Evolutionary conservation across 345 rosid species (phyloP).

Genomic region (Salix brachista): DNA sequence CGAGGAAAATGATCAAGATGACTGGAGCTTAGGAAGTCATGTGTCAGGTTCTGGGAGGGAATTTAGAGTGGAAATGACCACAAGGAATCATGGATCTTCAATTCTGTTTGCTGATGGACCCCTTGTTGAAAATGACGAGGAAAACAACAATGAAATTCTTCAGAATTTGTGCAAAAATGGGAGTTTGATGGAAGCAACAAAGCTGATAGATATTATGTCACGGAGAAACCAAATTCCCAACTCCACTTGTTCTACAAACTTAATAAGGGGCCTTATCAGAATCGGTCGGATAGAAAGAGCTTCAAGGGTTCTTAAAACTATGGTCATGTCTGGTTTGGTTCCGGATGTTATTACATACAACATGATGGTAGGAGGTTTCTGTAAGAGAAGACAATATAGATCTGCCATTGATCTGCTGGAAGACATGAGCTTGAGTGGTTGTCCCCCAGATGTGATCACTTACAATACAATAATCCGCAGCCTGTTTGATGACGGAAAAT

Average conservation of each 20-base stretch:
- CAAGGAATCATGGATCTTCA: slow-evolving; percentile 22
- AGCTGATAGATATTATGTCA: slow-evolving; percentile 67
- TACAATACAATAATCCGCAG: slow-evolving; percentile 66
- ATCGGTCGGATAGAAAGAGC: slow-evolving; percentile 59
- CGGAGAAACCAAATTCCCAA: slow-evolving; percentile 70
- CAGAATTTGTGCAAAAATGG: slow-evolving; percentile 50
- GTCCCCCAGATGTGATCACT: slow-evolving; percentile 70
- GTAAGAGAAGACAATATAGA: slow-evolving; percentile 50
- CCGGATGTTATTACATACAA: slow-evolving; percentile 78
- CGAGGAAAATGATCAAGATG: slow-evolving; percentile 39
- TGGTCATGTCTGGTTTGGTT: slow-evolving; percentile 84
- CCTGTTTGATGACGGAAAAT: slow-evolving; percentile 52
- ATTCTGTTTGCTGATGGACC: slow-evolving; percentile 37
- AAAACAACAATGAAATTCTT: slow-evolving; percentile 63
- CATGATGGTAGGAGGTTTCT: slow-evolving; percentile 67
- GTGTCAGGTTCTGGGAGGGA: slow-evolving; percentile 18
- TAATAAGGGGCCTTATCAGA: slow-evolving; percentile 61
- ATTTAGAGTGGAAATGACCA: slow-evolving; percentile 23
- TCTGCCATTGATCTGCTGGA: slow-evolving; percentile 58
- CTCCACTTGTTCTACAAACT: slow-evolving; percentile 61
- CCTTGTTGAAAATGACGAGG: slow-evolving; percentile 47
- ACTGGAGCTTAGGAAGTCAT: slow-evolving; percentile 33
- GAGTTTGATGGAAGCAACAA: slow-evolving; percentile 48
- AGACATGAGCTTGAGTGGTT: slow-evolving; percentile 77
- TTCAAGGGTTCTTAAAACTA: slow-evolving; percentile 43